Conservation (phyloP, 164 flowering plant species). For the Tetracentron sinense region DNA sequence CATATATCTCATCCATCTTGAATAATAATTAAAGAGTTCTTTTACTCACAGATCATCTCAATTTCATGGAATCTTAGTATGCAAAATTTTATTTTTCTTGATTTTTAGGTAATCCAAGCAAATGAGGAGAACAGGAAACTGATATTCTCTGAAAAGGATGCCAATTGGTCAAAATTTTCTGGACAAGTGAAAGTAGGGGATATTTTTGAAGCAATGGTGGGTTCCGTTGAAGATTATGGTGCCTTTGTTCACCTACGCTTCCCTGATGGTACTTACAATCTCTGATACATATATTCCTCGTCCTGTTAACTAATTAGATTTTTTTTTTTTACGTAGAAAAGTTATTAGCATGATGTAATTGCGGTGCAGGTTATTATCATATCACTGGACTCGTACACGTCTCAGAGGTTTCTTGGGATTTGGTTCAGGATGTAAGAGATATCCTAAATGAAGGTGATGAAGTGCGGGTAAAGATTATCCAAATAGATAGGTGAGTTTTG, state of each 20-base stretch:
- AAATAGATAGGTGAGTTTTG: constrained; percentile 58
- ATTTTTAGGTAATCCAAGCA: constrained; percentile 58
- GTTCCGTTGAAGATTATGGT: constrained; percentile 80
- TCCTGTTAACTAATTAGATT: too few relatives aligned
- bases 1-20: too few relatives aligned
- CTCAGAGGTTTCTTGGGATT: constrained; percentile 96
- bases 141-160: constrained; percentile 89
- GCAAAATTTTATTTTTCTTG: background rate
- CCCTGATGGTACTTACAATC: constrained; percentile 61
- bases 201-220: constrained; percentile 64
- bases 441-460: constrained; percentile 69
- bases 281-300: background rate
- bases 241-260: constrained; percentile 83
- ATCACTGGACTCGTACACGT: constrained; percentile 89
- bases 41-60: too few relatives aligned
- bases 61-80: background rate
- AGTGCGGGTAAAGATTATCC: constrained; percentile 64
- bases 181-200: constrained; percentile 56
- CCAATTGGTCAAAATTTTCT: constrained; percentile 59
- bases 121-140: constrained; percentile 53
- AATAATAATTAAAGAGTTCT: too few relatives aligned
- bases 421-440: constrained; percentile 83
- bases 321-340: background rate
- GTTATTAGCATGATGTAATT: constrained; percentile 11
- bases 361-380: constrained; percentile 63